Percentiles rank a stretch among this genome's conserved stretches.
Evolutionary conservation across 2,329 filamentous ascomycete genomes (phyloP).

Genomic region (Talaromyces sp.): DNA sequence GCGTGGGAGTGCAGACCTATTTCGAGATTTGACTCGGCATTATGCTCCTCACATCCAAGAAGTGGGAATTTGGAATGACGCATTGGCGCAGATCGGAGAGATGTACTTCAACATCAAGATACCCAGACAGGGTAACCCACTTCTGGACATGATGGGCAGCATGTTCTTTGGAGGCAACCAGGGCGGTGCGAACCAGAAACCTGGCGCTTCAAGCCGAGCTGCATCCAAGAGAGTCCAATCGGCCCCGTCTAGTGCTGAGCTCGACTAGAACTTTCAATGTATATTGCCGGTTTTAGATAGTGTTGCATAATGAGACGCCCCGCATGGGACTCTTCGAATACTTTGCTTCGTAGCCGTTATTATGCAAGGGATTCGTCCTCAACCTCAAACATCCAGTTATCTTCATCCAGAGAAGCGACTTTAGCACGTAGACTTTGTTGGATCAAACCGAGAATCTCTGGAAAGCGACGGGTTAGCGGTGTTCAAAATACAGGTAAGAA

Average conservation of each 20-base stretch:
- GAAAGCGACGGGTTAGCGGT: background rate
- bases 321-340: background rate
- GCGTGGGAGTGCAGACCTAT: slow-evolving; percentile 70
- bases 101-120: slow-evolving; percentile 94
- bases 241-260: slow-evolving; percentile 38
- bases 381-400: slow-evolving; percentile 86
- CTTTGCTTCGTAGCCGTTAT: slow-evolving; percentile 4
- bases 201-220: slow-evolving; percentile 29
- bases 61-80: slow-evolving; percentile 69
- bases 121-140: slow-evolving; percentile 81
- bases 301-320: background rate
- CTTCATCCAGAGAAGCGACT: slow-evolving; percentile 68
- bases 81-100: slow-evolving; percentile 81
- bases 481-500: background rate
- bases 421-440: slow-evolving; percentile 66
- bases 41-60: slow-evolving; percentile 77
- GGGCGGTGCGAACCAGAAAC: slow-evolving; percentile 36
- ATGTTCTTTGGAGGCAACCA: slow-evolving; percentile 76
- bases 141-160: slow-evolving; percentile 97
- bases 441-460: slow-evolving; percentile 65
- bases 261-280: slow-evolving; percentile 29
- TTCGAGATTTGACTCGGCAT: slow-evolving; percentile 73
- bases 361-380: slow-evolving; percentile 47
- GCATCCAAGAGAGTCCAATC: slow-evolving; percentile 44
- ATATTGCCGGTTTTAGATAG: background rate